Evolutionary conservation across 2,329 filamentous ascomycete species (phyloP).

Genomic region (Dothistroma pini): DNA sequence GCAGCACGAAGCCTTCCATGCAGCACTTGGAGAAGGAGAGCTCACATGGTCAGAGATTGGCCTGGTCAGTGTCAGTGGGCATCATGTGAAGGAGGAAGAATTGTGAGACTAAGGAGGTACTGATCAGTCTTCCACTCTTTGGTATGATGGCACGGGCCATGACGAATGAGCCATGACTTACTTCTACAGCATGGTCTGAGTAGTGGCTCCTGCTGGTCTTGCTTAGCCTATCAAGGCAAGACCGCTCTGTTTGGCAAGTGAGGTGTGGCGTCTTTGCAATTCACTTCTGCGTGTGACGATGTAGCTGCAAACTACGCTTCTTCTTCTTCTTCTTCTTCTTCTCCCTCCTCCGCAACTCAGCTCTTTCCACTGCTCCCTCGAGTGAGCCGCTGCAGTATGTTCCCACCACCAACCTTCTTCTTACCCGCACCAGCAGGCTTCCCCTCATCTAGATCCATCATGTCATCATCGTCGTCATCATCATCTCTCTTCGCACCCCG

Average conservation of each 20-base stretch:
- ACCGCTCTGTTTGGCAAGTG: no score
- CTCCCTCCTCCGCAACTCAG: not conserved
- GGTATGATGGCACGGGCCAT: no score
- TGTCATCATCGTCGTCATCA: slow-evolving; percentile 31
- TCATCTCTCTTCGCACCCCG: slow-evolving; percentile 21
- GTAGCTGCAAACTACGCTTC: no score
- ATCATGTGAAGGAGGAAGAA: slow-evolving; percentile 29
- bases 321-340: not conserved
- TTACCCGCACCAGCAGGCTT: slow-evolving; percentile 8
- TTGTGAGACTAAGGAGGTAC: slow-evolving; percentile 14
- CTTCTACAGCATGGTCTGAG: not conserved
- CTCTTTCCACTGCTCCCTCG: slow-evolving; percentile 2
- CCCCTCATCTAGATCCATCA: slow-evolving; percentile 35
- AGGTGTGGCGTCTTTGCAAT: no score
- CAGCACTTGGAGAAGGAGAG: slow-evolving; percentile 21
- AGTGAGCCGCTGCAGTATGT: not conserved
- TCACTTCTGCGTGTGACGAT: no score
- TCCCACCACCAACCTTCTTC: slow-evolving; percentile 16
- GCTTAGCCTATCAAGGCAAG: no score
- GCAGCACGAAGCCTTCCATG: slow-evolving; percentile 25
- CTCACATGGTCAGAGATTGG: slow-evolving; percentile 26
- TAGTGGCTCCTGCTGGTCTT: no score
- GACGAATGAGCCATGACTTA: not conserved
- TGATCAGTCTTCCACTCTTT: no score
- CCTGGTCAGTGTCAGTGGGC: slow-evolving; percentile 29